phyloP scores from a whole-genome alignment of 1,284 basidiomycete species.

The Schizophyllum commune region DNA sequence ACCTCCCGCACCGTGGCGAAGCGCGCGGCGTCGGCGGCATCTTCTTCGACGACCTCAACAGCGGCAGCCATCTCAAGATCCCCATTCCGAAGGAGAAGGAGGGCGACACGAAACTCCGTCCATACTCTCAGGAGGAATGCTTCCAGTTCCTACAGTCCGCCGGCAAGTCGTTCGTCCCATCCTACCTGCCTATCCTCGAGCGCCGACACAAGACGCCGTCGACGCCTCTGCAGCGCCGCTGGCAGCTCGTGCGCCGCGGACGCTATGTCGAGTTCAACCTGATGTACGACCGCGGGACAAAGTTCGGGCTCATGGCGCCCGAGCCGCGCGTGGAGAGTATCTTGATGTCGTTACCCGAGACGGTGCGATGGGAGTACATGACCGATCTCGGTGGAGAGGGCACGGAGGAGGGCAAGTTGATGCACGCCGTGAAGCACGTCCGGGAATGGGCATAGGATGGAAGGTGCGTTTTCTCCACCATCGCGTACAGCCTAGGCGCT shows the following conservation, averaged over 20 bases:
- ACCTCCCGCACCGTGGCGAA: conserved; percentile 88
- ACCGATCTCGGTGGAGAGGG: conserved; percentile 66
- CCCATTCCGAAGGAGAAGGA: conserved; percentile 9
- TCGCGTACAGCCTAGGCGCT: background rate
- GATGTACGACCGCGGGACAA: conserved; percentile 81
- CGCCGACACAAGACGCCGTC: conserved; percentile 46
- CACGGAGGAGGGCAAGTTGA: conserved; percentile 65
- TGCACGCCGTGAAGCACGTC: conserved; percentile 64
- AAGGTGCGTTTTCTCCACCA: background rate
- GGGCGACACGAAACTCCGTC: conserved; percentile 39
- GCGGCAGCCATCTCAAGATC: conserved; percentile 51
- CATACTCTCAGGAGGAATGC: conserved; percentile 54
- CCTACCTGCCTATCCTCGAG: conserved; percentile 80
- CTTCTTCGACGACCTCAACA: conserved; percentile 90
- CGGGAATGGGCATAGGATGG: conserved; percentile 51
- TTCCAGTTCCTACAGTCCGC: conserved; percentile 69
- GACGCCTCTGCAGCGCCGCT: conserved; percentile 66
- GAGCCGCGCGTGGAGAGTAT: conserved; percentile 92
- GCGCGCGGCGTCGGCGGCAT: conserved; percentile 89
- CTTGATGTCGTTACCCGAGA: conserved; percentile 87
- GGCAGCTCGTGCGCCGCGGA: conserved; percentile 87
- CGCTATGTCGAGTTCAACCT: conserved; percentile 95
- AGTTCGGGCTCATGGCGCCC: conserved; percentile 86
- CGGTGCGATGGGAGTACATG: conserved; percentile 93
- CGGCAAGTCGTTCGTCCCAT: conserved; percentile 78